Evolutionary conservation across 495 filamentous ascomycete species (phyloP), one percentile per base, ranked within the genome.

Genomic region (Trichoderma reesei): DNA sequence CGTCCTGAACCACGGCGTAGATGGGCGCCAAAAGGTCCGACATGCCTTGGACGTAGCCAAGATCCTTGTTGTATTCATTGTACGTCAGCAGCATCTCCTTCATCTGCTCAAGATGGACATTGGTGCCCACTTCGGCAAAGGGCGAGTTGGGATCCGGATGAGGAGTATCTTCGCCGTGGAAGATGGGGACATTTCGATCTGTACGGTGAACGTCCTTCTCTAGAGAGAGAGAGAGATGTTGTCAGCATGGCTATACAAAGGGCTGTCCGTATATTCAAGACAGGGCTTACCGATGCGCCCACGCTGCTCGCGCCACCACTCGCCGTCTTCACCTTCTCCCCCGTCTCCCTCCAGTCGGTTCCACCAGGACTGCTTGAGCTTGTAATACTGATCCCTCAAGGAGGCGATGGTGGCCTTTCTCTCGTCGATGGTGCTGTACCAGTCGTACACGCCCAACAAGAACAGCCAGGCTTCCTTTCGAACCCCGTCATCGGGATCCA

Each of bases 1-100:
- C 94, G 70, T 98, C 94, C 76, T 98, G 94, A 77, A 96, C 86
- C 11, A 98, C 90, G 1, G 94, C 93, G 69, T 98, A 98, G 48
- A 98, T 90, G 7, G 94, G 94, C 0, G 95, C 91, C 3, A 98
- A 85, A 0, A 98, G 85, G 73, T 98, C 94, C 38, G 90, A 96
- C 94, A 98, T 98, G 60, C 94, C 94, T 79, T 98, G 94, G 3
- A 98, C 94, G 69, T 98, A 98, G 37, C 94, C 94, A 1, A 98
- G 79, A 51, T 91, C 88, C 38, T 83, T 87, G 78, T 97, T 98
- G 71, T 92, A 94, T 71, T 98, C 95, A 72, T 98, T 97, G 72
- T 98, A 98, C 0, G 94, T 98, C 13, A 98, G 78, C 4, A 98
- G 87, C 91, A 98, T 96, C 69, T 98, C 94, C 75, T 98, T 98